Conservation (phyloP, 2,329 filamentous ascomycete species). For the Fusarium nurragi region DNA sequence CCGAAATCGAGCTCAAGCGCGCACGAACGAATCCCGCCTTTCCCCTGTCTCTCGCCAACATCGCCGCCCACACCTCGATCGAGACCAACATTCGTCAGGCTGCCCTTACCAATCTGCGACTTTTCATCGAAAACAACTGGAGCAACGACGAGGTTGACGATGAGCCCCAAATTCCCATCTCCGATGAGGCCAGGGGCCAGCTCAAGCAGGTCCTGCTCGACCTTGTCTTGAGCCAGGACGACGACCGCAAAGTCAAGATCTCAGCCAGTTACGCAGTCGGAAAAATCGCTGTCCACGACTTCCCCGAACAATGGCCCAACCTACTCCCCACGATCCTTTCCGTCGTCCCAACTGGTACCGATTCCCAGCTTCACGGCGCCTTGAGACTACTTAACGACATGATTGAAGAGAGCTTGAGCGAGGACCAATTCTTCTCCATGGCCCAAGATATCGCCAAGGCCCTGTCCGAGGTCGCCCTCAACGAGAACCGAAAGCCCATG, state of each 20-base stretch:
- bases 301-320: constrained; percentile 93
- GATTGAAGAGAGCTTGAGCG: constrained; percentile 91
- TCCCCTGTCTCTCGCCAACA: constrained; percentile 80
- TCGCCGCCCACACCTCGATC: constrained; percentile 80
- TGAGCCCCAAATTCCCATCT: constrained; percentile 69
- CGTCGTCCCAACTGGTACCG: constrained; percentile 78
- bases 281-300: constrained; percentile 93
- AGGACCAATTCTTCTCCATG: constrained; percentile 93
- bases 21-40: constrained; percentile 76
- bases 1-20: constrained; percentile 82
- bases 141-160: constrained; percentile 77
- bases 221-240: constrained; percentile 76
- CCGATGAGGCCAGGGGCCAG: constrained; percentile 76
- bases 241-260: constrained; percentile 86
- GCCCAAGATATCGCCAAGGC: constrained; percentile 86
- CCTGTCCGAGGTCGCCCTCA: constrained; percentile 83
- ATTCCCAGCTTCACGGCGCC: constrained; percentile 86
- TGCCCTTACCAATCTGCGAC: constrained; percentile 80
- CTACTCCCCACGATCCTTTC: constrained; percentile 83
- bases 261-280: constrained; percentile 84
- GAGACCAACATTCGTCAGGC: constrained; percentile 82
- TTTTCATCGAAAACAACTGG: constrained; percentile 88
- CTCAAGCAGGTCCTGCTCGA: constrained; percentile 80
- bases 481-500: constrained; percentile 76
- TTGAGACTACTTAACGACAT: constrained; percentile 88